Evolutionary conservation across 2,329 filamentous ascomycete species (phyloP).

Genomic region (Gaeumannomyces sp.): DNA sequence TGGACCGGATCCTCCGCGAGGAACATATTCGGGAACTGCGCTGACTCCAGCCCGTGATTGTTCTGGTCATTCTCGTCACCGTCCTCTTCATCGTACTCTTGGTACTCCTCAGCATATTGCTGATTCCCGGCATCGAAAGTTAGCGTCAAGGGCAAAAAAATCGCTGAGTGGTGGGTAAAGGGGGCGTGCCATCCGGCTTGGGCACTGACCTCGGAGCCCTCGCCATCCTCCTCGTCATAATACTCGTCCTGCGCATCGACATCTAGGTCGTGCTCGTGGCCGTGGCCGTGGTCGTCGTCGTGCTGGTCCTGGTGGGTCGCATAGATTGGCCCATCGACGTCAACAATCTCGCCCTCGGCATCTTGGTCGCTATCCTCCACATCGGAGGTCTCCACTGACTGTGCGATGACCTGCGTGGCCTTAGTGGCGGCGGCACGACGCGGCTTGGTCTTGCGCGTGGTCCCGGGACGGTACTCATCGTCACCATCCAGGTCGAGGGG

Average conservation of each 20-base stretch:
- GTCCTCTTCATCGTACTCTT: not conserved
- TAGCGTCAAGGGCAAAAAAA: too few relatives aligned
- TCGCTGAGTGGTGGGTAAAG: too few relatives aligned
- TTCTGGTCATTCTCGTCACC: not conserved
- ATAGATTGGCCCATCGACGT: not conserved
- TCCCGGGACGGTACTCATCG: slow-evolving; percentile 12
- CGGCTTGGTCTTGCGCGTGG: not conserved
- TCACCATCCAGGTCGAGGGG: too few relatives aligned
- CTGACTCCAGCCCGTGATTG: not conserved
- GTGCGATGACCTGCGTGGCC: slow-evolving; percentile 8
- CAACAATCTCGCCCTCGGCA: slow-evolving; percentile 10
- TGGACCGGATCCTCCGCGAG: not conserved
- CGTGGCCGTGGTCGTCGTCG: not conserved
- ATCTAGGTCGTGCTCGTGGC: not conserved
- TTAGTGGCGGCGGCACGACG: slow-evolving; percentile 7
- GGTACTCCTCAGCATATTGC: not conserved
- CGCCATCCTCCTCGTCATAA: slow-evolving; percentile 2
- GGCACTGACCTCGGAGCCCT: not conserved
- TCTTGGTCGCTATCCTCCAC: slow-evolving; percentile 10
- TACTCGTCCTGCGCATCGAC: not conserved
- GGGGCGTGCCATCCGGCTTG: too few relatives aligned
- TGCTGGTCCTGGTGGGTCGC: not conserved
- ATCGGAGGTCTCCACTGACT: not conserved
- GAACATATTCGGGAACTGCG: too few relatives aligned
- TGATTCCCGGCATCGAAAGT: too few relatives aligned